Evolutionary conservation across 805 yeast genomes (phyloP), one percentile per base, ranked within the genome.

Genomic region (Sugiyamaella smithiae): DNA sequence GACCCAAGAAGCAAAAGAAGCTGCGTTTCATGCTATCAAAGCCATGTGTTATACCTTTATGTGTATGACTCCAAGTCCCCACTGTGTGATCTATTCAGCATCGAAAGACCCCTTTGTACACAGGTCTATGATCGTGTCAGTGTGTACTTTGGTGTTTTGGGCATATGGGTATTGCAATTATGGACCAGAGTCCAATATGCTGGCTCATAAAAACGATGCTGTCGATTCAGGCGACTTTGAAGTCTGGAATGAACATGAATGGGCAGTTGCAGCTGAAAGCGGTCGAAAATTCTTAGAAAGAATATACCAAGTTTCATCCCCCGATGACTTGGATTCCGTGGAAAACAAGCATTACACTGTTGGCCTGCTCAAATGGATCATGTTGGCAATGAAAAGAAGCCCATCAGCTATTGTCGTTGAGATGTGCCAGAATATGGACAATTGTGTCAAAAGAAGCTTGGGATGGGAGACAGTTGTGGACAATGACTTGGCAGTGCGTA

Each of bases 341-440:
- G 59, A 64, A 25, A 66, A 71, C 48, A 72, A 70, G 55, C 70
- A 78, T 49, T 66, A 78, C 46, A 63, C 81, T 29, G 73, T 76
- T n/a, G 88, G 88, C 1, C 60, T 82, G 40, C 58, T 81, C 3
- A 51, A 53, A 23, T 48, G 54, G 53, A 45, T 53, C 16, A 53
- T 43, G 19, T 33, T 49, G 38, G 32, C 38, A 12, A 36, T 53
- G 31, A 24, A 41, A 5, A 40, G 46, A 11, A 41, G 52, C 31
- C 35, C 73, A 44, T 82, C 83, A 80, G 79, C 78, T 42, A 66
- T 81, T 45, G 82, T 82, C 7, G 66, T 67, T 40, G 88, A 82
- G 58, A 72, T 78, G 52, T 73, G 82, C 1, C 72, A 72, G 47
- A 64, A 83, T 50, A 65, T 82, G 40, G 63, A 67, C 46, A 78